A percentile compares a stretch with the other conserved stretches of the same genome.
phyloP scores from a whole-genome alignment of 371 early-diverging fungal genomes.

The Syncephalis fuscata region DNA sequence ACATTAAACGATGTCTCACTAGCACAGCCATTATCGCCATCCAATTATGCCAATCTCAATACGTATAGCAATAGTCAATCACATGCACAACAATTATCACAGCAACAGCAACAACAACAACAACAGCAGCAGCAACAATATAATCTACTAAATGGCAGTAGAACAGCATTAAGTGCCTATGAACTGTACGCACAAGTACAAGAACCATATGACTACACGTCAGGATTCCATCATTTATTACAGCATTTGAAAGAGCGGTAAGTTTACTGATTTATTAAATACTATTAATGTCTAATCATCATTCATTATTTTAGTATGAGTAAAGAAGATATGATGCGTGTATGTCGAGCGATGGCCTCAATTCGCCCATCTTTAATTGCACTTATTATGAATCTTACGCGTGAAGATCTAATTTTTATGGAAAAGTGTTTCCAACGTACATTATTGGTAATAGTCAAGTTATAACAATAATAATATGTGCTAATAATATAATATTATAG shows the following conservation, averaged over 20 bases:
- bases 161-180: slow-evolving; percentile 14
- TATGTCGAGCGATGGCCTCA: slow-evolving; percentile 69
- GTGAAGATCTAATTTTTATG: slow-evolving; percentile 81
- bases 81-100: slow-evolving; percentile 1
- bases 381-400: slow-evolving; percentile 73
- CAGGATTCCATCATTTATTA: slow-evolving; percentile 75
- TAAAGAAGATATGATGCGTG: slow-evolving; percentile 64
- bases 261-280: slow-evolving; percentile 2
- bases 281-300: not conserved
- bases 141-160: slow-evolving; percentile 5
- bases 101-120: slow-evolving; percentile 3
- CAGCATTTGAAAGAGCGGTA: slow-evolving; percentile 60
- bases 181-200: slow-evolving; percentile 58
- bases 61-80: slow-evolving; percentile 3
- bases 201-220: slow-evolving; percentile 68
- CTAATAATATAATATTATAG: slow-evolving; percentile 11
- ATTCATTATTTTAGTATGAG: slow-evolving; percentile 42
- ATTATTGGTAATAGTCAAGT: slow-evolving; percentile 29
- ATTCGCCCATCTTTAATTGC: slow-evolving; percentile 84
- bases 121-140: slow-evolving; percentile 4
- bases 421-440: slow-evolving; percentile 86
- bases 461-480: not conserved
- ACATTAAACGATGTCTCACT: not conserved
- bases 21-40: slow-evolving; percentile 1
- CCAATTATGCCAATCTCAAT: not conserved